Evolutionary conservation across 768 basidiomycete genomes (phyloP).

Genomic region (Leccinum fibrillosum): DNA sequence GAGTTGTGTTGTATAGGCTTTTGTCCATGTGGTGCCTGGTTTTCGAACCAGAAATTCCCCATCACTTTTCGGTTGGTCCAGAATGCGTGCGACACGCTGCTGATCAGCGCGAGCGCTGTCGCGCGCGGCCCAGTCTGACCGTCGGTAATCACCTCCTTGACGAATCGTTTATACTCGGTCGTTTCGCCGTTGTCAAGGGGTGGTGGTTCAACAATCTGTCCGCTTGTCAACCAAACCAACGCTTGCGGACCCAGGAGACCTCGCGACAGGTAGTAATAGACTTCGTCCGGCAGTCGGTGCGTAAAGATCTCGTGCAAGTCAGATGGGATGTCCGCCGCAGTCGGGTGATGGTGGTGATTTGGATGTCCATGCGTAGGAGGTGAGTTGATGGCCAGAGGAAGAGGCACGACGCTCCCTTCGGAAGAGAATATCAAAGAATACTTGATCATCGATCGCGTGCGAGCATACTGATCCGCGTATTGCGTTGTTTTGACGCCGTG

Average conservation of each 20-base stretch:
- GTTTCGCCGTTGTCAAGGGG: constrained; percentile 96
- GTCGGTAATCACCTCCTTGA: constrained; percentile 95
- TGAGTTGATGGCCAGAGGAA: constrained; percentile 64
- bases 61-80: constrained; percentile 79
- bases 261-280: constrained; percentile 94
- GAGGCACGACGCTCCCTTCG: constrained; percentile 77
- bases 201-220: constrained; percentile 78
- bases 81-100: constrained; percentile 71
- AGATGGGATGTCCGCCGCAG: constrained; percentile 81
- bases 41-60: constrained; percentile 76
- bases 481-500: constrained; percentile 75
- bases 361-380: constrained; percentile 48
- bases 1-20: constrained; percentile 72
- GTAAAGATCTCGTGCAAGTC: constrained; percentile 97
- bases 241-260: constrained; percentile 87
- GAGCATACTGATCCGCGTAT: constrained; percentile 84
- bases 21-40: constrained; percentile 42
- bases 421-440: constrained; percentile 88
- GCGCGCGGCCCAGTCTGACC: constrained; percentile 91
- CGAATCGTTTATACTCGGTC: constrained; percentile 89
- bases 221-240: constrained; percentile 91
- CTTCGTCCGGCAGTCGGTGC: constrained; percentile 88
- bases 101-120: constrained; percentile 84
- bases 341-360: constrained; percentile 67
- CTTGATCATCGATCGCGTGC: constrained; percentile 88